Evolutionary conservation across 305 asterid species (phyloP), one percentile per base, ranked within the genome.

Genomic region (Andrographis paniculata): DNA sequence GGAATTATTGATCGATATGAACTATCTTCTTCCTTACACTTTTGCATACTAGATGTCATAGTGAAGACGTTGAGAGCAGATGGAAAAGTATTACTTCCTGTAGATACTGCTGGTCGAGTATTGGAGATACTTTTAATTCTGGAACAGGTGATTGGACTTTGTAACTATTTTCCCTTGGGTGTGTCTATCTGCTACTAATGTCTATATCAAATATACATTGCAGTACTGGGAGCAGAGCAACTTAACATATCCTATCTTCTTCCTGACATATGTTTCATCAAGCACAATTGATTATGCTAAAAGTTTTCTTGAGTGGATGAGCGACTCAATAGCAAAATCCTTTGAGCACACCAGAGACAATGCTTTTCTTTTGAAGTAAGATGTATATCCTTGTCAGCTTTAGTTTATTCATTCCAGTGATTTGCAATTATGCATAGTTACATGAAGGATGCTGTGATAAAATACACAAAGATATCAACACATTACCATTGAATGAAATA

Each of bases 231-330:
- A 75, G 68, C 86, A 78, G 42, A 61, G 78, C 48, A 78, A 77
- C 64, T 66, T 80, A 52, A 53, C 77, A 38, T 77, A 74, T 70
- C 95, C 98, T 56, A 78, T 91, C 62, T 86, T 61, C 78, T 86
- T 82, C 54, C 82, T 91, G 60, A 74, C 96, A 28, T 75, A 86
- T 49, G 94, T 86, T 61, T 67, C 96, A 22, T 86, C 98, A 42
- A 91, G 96, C 73, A 86, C 95, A 9, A 69, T 91, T 66, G 95
- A 86, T 68, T 91, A 76, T 62, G 96, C 61, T 47, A 91, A 86
- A 80, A 83, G 96, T 71, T 86, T 83, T 63, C 95, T 91, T 45
- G 98, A 91, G 75, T 91, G 92, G 94, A 91, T 85, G 98, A 80
- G 96, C 60, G 98, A 91, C 67, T 75, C 86, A 61, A 83, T 91